Conservation (phyloP, 352 stramenopile genomes). For the Globisporangium sylvaticum region DNA sequence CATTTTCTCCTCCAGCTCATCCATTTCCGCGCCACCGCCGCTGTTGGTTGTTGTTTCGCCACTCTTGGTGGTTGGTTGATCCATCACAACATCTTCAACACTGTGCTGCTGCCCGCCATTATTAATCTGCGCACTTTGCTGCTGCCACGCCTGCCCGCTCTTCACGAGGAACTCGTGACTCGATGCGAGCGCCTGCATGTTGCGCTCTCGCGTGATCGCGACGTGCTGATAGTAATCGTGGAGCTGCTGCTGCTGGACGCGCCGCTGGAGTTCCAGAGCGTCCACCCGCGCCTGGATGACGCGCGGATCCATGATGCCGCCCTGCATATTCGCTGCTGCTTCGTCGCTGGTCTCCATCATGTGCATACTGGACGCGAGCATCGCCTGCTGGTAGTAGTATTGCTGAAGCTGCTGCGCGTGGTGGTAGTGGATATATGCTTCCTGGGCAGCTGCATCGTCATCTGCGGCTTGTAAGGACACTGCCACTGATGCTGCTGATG, state of each 20-base stretch:
- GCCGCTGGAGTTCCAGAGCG: conserved; percentile 45
- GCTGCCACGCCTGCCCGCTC: conserved; percentile 38
- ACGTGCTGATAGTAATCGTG: conserved; percentile 57
- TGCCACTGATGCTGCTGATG: background rate
- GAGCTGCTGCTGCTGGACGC: conserved; percentile 38
- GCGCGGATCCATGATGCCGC: conserved; percentile 53
- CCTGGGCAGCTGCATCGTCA: conserved; percentile 14
- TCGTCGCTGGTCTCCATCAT: conserved; percentile 22
- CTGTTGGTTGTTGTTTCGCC: background rate
- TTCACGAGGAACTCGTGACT: conserved; percentile 42
- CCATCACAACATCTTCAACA: conserved; percentile 5
- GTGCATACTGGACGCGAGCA: conserved; percentile 34
- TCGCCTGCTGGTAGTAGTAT: conserved; percentile 64
- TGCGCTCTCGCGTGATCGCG: conserved; percentile 41
- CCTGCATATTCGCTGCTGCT: conserved; percentile 23
- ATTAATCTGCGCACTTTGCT: conserved; percentile 27
- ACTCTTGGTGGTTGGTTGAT: background rate
- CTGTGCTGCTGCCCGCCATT: background rate
- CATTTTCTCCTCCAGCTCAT: conserved; percentile 10
- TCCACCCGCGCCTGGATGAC: conserved; percentile 57
- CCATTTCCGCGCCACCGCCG: background rate
- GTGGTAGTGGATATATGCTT: conserved; percentile 44
- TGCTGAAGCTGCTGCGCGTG: conserved; percentile 46
- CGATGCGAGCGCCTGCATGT: conserved; percentile 44
- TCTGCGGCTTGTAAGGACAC: no score